Percentiles rank a stretch among this genome's conserved stretches.
phyloP scores from a whole-genome alignment of 164 flowering plant species.

The Taxillus chinensis region DNA sequence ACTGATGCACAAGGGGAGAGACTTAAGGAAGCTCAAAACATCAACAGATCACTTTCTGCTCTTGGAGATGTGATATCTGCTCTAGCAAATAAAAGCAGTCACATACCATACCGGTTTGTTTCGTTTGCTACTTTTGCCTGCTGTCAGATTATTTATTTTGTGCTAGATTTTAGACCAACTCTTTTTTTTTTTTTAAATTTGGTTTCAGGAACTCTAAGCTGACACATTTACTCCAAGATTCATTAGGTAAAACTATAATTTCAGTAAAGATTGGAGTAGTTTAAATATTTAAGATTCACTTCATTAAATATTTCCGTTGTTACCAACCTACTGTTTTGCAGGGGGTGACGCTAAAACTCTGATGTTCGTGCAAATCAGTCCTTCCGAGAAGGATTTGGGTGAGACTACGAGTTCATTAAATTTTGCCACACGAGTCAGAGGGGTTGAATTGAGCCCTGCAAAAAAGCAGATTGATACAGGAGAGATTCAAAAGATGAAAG shows the following conservation, averaged over 20 bases:
- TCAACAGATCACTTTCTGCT: slow-evolving; percentile 82
- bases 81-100: slow-evolving; percentile 74
- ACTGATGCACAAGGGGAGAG: slow-evolving; percentile 85
- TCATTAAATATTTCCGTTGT: background rate
- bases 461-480: slow-evolving; percentile 65
- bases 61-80: slow-evolving; percentile 90
- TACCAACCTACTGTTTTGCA: slow-evolving; percentile 16
- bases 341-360: slow-evolving; percentile 85
- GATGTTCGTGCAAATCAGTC: slow-evolving; percentile 94
- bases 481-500: slow-evolving; percentile 68
- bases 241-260: slow-evolving; percentile 40
- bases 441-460: slow-evolving; percentile 78
- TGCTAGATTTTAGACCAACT: too few relatives aligned
- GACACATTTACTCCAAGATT: slow-evolving; percentile 88
- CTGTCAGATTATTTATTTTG: background rate
- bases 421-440: slow-evolving; percentile 82
- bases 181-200: background rate
- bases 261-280: too few relatives aligned
- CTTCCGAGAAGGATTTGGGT: slow-evolving; percentile 64
- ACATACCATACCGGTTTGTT: slow-evolving; percentile 69
- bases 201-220: slow-evolving; percentile 75
- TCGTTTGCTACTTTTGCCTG: background rate
- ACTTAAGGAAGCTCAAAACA: slow-evolving; percentile 87
- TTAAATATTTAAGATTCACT: background rate
- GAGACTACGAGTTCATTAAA: slow-evolving; percentile 85